These are phyloP conservation scores for Cruciata laevipes DNA, from an alignment of 257 asterid genomes.

Conservation along the genomic window DNA sequence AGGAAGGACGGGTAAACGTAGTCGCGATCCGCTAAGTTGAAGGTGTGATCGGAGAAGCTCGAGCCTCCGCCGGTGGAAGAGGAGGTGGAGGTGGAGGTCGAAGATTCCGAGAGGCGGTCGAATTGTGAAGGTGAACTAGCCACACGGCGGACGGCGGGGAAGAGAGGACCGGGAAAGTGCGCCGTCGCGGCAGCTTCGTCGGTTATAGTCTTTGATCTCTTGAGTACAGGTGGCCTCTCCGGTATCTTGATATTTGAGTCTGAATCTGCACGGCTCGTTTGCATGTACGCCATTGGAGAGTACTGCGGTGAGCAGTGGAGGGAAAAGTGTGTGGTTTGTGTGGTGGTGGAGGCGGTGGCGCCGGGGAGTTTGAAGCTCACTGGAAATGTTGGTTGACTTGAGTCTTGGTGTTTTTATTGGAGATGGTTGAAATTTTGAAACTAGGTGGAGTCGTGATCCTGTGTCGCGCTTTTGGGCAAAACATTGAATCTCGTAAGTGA, in stretches of 20 bases:
- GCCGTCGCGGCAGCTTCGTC: slow-evolving; percentile 29
- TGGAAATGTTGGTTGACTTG: slow-evolving; percentile 2
- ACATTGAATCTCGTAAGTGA: not conserved
- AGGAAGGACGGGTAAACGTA: slow-evolving; percentile 83
- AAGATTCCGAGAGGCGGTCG: slow-evolving; percentile 17
- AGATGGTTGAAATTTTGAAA: not conserved
- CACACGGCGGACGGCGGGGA: slow-evolving; percentile 59
- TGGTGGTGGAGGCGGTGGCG: not conserved
- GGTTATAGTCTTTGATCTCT: slow-evolving; percentile 51
- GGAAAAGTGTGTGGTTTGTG: not conserved
- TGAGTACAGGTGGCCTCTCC: slow-evolving; percentile 51
- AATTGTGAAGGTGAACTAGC: slow-evolving; percentile 33
- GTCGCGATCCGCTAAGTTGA: slow-evolving; percentile 78
- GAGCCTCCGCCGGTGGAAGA: slow-evolving; percentile 16
- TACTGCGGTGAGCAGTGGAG: not conserved
- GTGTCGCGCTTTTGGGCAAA: not conserved
- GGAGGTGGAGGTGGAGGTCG: slow-evolving; percentile 13
- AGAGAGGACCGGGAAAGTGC: slow-evolving; percentile 46
- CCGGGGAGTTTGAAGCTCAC: not conserved
- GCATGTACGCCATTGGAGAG: slow-evolving; percentile 7
- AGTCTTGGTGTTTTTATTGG: slow-evolving; percentile 1
- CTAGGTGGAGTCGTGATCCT: not conserved
- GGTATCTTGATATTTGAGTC: slow-evolving; percentile 30
- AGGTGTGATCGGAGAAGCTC: slow-evolving; percentile 32
- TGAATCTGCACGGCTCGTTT: slow-evolving; percentile 26